These are phyloP conservation scores for Macrolepiota fuliginosa DNA, from an alignment of 768 basidiomycete genomes.

Conservation along the genomic window DNA sequence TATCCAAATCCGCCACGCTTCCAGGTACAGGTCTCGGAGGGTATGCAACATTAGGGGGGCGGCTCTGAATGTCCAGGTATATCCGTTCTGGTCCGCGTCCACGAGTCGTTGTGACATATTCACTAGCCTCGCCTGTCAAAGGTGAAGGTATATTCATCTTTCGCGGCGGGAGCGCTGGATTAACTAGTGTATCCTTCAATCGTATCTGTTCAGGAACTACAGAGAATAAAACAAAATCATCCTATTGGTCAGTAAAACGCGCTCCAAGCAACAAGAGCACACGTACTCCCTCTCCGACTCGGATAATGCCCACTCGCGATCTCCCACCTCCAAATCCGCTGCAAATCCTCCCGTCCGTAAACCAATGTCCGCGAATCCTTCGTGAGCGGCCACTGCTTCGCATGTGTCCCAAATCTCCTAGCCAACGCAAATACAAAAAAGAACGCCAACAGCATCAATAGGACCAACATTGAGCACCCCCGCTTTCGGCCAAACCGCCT, in stretches of 20 bases:
- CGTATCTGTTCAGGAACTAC: slow-evolving; percentile 73
- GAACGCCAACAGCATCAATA: slow-evolving; percentile 44
- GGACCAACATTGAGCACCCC: slow-evolving; percentile 50
- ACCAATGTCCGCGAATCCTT: slow-evolving; percentile 56
- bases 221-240: neutral
- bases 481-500: slow-evolving; percentile 58
- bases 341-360: slow-evolving; percentile 74
- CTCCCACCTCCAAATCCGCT: slow-evolving; percentile 96
- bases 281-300: slow-evolving; percentile 72
- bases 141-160: slow-evolving; percentile 37
- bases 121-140: slow-evolving; percentile 34
- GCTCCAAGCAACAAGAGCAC: neutral
- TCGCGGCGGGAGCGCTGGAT: slow-evolving; percentile 72
- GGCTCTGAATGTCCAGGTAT: slow-evolving; percentile 69
- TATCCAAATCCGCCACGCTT: slow-evolving; percentile 85
- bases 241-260: too few species aligned
- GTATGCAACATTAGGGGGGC: slow-evolving; percentile 67
- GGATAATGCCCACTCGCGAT: slow-evolving; percentile 93
- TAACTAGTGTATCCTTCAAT: slow-evolving; percentile 52
- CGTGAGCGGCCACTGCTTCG: slow-evolving; percentile 54
- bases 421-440: slow-evolving; percentile 59
- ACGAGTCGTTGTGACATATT: slow-evolving; percentile 51
- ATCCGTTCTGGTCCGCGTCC: slow-evolving; percentile 77
- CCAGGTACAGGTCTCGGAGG: slow-evolving; percentile 86
- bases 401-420: slow-evolving; percentile 58